phyloP scores from a whole-genome alignment of 2,329 filamentous ascomycete genomes.

The Dactylellina haptotyla region DNA sequence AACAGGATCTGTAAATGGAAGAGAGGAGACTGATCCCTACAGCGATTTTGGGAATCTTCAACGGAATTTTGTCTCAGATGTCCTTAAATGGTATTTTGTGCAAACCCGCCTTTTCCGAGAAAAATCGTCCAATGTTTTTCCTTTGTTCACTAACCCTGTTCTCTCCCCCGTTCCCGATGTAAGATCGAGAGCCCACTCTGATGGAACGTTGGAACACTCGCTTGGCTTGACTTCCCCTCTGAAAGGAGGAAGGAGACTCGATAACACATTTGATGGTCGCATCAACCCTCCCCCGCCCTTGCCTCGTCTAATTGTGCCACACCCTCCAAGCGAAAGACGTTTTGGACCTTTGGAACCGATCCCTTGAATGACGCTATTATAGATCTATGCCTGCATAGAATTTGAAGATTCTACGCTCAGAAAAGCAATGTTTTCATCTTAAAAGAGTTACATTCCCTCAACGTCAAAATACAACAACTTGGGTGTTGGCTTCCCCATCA shows the following conservation, averaged over 20 bases:
- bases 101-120: constrained; percentile 30
- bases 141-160: not conserved
- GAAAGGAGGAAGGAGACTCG: constrained; percentile 6
- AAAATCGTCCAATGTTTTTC: constrained; percentile 30
- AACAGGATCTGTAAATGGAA: constrained; percentile 13
- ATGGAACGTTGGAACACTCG: constrained; percentile 10
- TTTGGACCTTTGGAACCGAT: constrained; percentile 32
- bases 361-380: constrained; percentile 30
- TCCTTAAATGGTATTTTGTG: constrained; percentile 13
- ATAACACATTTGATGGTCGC: not conserved
- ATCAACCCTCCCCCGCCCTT: constrained; percentile 17
- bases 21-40: not conserved
- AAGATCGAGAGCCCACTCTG: constrained; percentile 6
- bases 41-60: not conserved
- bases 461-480: constrained; percentile 44
- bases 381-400: constrained; percentile 33
- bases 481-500: constrained; percentile 24
- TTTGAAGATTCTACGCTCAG: constrained; percentile 7
- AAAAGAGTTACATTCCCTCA: constrained; percentile 2
- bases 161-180: not conserved
- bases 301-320: constrained; percentile 44
- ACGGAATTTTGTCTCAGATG: not conserved
- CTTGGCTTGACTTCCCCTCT: not conserved
- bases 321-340: constrained; percentile 26
- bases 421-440: constrained; percentile 31